Evolutionary conservation across 2,329 filamentous ascomycete genomes (phyloP).

Genomic region (Exophiala bonariae): DNA sequence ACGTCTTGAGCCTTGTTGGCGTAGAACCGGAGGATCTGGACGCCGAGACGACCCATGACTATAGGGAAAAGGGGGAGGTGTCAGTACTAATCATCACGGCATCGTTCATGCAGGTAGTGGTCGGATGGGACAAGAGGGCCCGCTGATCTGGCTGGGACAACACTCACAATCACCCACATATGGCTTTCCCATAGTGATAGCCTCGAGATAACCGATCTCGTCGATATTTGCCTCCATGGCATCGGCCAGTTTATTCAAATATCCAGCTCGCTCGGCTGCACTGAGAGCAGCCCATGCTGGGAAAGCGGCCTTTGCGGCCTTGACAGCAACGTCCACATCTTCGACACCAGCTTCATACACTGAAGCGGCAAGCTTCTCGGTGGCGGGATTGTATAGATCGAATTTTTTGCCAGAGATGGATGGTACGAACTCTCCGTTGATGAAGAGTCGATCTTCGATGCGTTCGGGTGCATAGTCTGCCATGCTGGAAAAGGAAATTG

Average conservation of each 20-base stretch:
- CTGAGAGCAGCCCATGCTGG: conserved; percentile 47
- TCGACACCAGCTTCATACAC: conserved; percentile 34
- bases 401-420: conserved; percentile 33
- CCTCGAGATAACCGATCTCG: conserved; percentile 47
- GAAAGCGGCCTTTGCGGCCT: conserved; percentile 33
- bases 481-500: not conserved
- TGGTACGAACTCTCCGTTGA: conserved; percentile 37
- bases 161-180: conserved; percentile 43
- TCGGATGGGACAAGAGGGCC: too few relatives aligned
- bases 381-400: conserved; percentile 35
- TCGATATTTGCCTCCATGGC: conserved; percentile 42
- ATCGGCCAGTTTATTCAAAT: conserved; percentile 43
- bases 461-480: conserved; percentile 16
- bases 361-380: conserved; percentile 31
- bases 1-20: conserved; percentile 31
- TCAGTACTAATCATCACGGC: too few relatives aligned
- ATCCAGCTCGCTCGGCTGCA: conserved; percentile 43
- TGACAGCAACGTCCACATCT: conserved; percentile 36
- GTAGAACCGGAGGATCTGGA: conserved; percentile 78
- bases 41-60: conserved; percentile 69
- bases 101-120: too few relatives aligned
- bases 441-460: conserved; percentile 36
- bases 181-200: conserved; percentile 56
- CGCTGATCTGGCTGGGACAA: not conserved
- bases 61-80: too few relatives aligned